Evolutionary conservation across 108 stramenopile species (phyloP), one percentile per base, ranked within the genome.

Genomic region (Skeletonema potamos): DNA sequence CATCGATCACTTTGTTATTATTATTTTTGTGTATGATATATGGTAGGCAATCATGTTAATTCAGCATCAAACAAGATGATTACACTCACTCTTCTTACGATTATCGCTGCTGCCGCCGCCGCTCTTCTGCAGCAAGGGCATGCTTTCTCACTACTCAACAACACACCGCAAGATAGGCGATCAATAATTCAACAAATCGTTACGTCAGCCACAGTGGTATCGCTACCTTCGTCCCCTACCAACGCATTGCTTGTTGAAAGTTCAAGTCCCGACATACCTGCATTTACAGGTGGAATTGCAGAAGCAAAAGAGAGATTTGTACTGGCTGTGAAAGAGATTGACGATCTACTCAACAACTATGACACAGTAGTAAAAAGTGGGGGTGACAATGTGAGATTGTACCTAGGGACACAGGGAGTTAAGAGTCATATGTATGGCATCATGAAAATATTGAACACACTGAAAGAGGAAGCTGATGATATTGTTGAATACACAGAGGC

Each of bases 401-500:
- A 84, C 34, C 61, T 89, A 5, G 88, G 88, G 3, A 89, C 88
- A 3, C 77, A 79, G 33, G 86, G 86, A 22, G 75, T 86, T 6
- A 81, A 70, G 15, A 72, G 74, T 27, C 46, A 75, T 36, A 76
- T 89, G 84, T 89, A 81, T 77, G 88, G 88, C 1, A 82, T 89
- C 17, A 34, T 64, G 29, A 82, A 83, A 29, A 83, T 87, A 26
- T 36, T 89, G 3, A 86, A 83, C 56, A 6, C 39, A 6, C 78
- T 89, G 13, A 73, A 36, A 29, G 79, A 74, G 1, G 81, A 86
- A 72, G 76, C 84, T 0, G 74, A 84, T 2, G 87, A 89, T 66
- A 73, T 89, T 62, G 85, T 86, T 10, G 84, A 84, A 30, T 89
- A 73, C 54, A 82, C 82, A 2, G 88, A 89, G 63, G 61, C 72